Base-by-base conservation (phyloP, 352 stramenopile genomes). In the Saprolegnia parasitica region DNA sequence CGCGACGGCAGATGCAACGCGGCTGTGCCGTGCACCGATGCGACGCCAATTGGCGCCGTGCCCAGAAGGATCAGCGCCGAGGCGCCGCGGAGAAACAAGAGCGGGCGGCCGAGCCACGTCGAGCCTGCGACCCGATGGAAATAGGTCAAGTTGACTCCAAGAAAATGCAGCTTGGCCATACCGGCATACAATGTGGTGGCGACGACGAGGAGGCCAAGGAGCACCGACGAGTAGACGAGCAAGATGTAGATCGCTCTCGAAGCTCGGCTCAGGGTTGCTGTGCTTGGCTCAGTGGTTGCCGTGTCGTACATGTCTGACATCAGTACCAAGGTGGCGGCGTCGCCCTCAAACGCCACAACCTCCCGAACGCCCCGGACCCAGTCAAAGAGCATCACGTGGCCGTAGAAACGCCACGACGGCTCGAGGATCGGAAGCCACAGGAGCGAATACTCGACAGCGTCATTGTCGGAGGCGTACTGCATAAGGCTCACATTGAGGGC, bases 291-390 rank as follows among this genome's bases (percentile, higher is more conserved):
- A 11, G 32, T 16, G 23, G 20, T 16, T 4, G 9, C 10, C 15
- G 32, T 26, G 11, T 8, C 20, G n/a, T 46, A 56, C 29, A 20
- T 21, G 21, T 29, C 21, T 6, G 63, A 70, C 23, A 67, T 37
- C 0, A 67, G 40, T 11, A 56, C 61, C 5, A 67, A 16, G 5
- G 61, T 67, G 5, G 13, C 37, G 0, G 26, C 20, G 16, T 67
- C 63, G 1, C 63, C 63, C 47, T 70, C 63, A 32, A 70, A 61
- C 0, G n/a, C 23, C 5, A 49, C 23, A 0, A 61, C 63, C 42
- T 70, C 63, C 10, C 62, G 62, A 32, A n/a, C 42, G 9, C 62
- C 62, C 9, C 45, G 3, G 35, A 61, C 50, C 62, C 62, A 68
- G 3, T 68, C 62, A 42, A 47, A 61, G 15, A 68, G 39, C 15